Base-by-base conservation (phyloP, 208 protist species). In the Trypanosomatidae sp. region DNA sequence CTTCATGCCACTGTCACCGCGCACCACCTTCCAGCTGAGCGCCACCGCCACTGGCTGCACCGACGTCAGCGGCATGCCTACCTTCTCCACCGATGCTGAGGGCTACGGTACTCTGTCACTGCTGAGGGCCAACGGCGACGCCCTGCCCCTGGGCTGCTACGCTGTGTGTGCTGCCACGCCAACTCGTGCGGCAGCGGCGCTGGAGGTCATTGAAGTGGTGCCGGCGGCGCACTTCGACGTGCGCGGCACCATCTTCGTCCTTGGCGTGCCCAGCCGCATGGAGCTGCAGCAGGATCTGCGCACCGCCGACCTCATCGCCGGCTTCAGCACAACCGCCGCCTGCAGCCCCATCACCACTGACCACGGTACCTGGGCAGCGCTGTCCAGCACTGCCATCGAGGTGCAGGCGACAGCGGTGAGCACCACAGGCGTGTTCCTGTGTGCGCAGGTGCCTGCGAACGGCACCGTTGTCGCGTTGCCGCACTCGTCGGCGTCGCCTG, bases 291-390 rank as follows among this genome's bases (percentile, higher is more conserved):
- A 82, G n/a, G 81, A 87, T 72, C 74, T 91, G 43, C 59, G 15
- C 28, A 49, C 77, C 25, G 39, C 60, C 28, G 43, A 70, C 67
- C 81, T 91, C 25, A 66, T 83, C 22, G 67, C 67, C 12, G 87
- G 87, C 55, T 91, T 91, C 69, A 91, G 87, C 70, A 80, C 79
- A 44, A 72, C 77, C 5, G 66, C 47, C 49, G 70, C 81, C 60
- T 91, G 87, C 56, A 76, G 28, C 33, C 62, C 67, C 9, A 59
- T 71, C 30, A 65, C 44, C 28, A 81, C 80, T 0, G 68, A 71
- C 10, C 80, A 86, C 75, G 87, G 87, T 43, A 77, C 56, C 22
- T 91, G 87, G 87, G 17, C 60, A 13, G 62, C 62, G 2, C 56
- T 76, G 30, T 79, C 43, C 43, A 55, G 55, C 59, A 77, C 65